phyloP scores from a whole-genome alignment of 108 stramenopile species.

The Discostella pseudostelligera region DNA sequence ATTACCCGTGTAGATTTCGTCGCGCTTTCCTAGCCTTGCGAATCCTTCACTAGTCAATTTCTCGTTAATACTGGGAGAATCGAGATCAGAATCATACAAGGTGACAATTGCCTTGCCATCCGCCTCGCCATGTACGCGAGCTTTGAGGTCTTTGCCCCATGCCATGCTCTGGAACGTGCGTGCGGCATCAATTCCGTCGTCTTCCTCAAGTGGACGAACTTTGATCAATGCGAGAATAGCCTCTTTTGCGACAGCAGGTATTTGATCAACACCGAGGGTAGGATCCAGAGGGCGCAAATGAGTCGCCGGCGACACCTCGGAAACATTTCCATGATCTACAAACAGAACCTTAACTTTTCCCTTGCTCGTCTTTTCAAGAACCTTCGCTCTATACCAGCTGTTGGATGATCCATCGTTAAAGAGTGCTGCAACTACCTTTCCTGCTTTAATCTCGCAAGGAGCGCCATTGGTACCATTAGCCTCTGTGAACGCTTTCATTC shows the following conservation, averaged over 20 bases:
- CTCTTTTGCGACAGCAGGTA: conserved; percentile 85
- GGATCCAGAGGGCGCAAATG: conserved; percentile 88
- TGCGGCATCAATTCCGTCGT: conserved; percentile 88
- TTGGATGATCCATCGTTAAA: conserved; percentile 94
- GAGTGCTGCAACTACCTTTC: conserved; percentile 88
- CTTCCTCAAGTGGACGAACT: conserved; percentile 68
- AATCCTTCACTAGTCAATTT: conserved; percentile 67
- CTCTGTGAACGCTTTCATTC: conserved; percentile 86
- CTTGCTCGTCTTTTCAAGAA: conserved; percentile 62
- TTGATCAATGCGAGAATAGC: conserved; percentile 73
- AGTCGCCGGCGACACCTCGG: conserved; percentile 65
- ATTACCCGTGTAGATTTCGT: conserved; percentile 46
- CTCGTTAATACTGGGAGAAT: conserved; percentile 71
- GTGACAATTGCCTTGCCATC: conserved; percentile 67
- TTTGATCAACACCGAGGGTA: conserved; percentile 64
- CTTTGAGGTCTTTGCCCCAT: conserved; percentile 82
- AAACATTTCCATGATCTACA: conserved; percentile 96
- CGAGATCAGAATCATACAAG: conserved; percentile 47
- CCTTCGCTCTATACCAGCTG: conserved; percentile 96
- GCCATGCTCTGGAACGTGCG: conserved; percentile 67
- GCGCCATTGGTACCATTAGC: conserved; percentile 77
- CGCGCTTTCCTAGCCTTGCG: conserved; percentile 65
- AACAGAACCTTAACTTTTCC: conserved; percentile 79
- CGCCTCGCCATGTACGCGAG: conserved; percentile 61
- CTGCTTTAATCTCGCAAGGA: conserved; percentile 79